A percentile compares a stretch with the other conserved stretches of the same genome.
These are phyloP conservation scores for Harringtonia aguacate DNA, from an alignment of 2,329 filamentous ascomycete species.

Conservation along the genomic window DNA sequence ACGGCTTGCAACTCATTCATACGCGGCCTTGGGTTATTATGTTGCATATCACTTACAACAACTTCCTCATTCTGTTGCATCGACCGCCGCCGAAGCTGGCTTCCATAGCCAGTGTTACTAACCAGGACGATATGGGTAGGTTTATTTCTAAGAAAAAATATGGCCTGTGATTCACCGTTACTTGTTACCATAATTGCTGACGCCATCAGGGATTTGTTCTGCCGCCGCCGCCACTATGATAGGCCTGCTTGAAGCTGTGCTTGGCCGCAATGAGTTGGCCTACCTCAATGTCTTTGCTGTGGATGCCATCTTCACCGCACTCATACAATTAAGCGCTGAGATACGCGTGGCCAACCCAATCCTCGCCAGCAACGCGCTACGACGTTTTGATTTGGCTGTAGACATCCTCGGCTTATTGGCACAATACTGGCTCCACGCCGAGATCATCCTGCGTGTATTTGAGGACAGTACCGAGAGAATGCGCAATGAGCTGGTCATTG, in stretches of 20 bases:
- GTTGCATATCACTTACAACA: conserved; percentile 10
- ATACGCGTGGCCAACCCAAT: conserved; percentile 14
- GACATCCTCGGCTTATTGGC: conserved; percentile 11
- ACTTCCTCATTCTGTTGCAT: conserved; percentile 6
- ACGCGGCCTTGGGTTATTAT: conserved; percentile 4
- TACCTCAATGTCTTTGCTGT: conserved; percentile 6
- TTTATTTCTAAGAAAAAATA: too few species aligned
- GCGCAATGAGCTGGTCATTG: conserved; percentile 1
- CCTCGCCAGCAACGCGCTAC: conserved; percentile 12
- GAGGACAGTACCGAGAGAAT: conserved; percentile 9
- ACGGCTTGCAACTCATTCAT: too few species aligned
- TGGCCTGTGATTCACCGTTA: background rate
- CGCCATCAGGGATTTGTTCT: background rate
- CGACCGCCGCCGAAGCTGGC: conserved; percentile 4
- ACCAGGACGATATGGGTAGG: conserved; percentile 7
- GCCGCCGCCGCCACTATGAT: background rate
- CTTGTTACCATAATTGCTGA: background rate
- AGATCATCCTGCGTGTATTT: conserved; percentile 13
- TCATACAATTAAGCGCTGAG: conserved; percentile 14
- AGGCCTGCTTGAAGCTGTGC: background rate
- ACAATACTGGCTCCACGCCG: conserved; percentile 13
- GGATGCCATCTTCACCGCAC: conserved; percentile 1
- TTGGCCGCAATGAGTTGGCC: background rate
- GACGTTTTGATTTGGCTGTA: conserved; percentile 13
- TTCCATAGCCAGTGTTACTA: background rate